Evolutionary conservation across 495 filamentous ascomycete species (phyloP), one percentile per base, ranked within the genome.

Genomic region (Friedmanniomyces endolithicus): DNA sequence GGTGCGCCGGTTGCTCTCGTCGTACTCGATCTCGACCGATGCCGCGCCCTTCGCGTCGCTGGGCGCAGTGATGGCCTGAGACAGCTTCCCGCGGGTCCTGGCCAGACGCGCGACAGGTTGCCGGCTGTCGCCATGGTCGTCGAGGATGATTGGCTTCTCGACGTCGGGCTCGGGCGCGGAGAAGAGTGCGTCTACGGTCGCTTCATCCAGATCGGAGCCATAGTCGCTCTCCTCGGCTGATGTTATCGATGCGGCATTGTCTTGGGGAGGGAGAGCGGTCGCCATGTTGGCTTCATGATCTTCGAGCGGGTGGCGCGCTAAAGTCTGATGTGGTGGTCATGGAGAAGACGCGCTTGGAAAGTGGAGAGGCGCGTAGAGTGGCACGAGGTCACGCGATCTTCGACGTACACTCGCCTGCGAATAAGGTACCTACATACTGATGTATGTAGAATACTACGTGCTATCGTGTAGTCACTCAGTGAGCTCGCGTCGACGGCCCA

Each of bases 201-300:
- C 63, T 11, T 55, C 49, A 61, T 71, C 69, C 52, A 72, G 53
- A 43, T 69, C 67, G 20, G 61, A 66, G 55, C 65, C 69, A 66
- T 72, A 70, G 37, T 72, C 68, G 62, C 68, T 70, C 2, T 45
- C 52, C 12, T 40, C 23, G 39, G n/a, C 52, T 6, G 41, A 48
- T 20, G 40, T 41, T 50, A 57, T 41, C 48, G 54, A 16, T 35
- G 24, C 27, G 25, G 46, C 9, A 27, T 22, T 22, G 40, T 53
- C 33, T 49, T 52, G 48, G 2, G 40, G 37, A 17, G 40, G 25
- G 24, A 29, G 2, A 16, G 52, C 6, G 35, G 14, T 22, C 23
- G 59, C 59, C 59, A 62, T 62, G 39, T 7, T 23, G 33, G 20
- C 49, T 12, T 50, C 35, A 16, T 46, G 24, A 40, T 7, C 20